Base-by-base conservation (phyloP, 495 filamentous ascomycete genomes). In the Hypoxylon cercidicola region DNA sequence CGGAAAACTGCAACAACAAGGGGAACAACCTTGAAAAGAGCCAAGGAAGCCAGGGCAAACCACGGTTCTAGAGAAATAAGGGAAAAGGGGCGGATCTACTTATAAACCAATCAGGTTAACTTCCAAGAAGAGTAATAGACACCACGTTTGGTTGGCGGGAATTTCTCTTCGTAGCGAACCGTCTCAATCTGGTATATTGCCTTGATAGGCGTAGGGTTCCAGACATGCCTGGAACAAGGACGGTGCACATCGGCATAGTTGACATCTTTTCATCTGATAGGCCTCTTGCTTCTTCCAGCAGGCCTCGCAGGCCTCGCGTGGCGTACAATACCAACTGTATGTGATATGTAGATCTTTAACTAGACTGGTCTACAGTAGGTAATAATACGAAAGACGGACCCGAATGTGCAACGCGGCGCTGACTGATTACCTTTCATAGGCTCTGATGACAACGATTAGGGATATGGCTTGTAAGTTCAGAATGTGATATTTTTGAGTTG, bases 1-100 rank as follows among this genome's bases (percentile, higher is more conserved):
- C 34, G 60, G 65, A 46, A 16, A 63, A 68, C 43, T 60, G 39
- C 60, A 56, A 60, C 39, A 44, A 51, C 54, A 59, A 57, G 53
- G 53, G 53, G 46, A 46, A 12, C 25, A 45, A 23, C 11, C 23
- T 20, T 46, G 32, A 49, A 32, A 47, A 47, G 30, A 62, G 50
- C 45, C 45, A 55, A 40, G 41, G 48, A 23, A 46, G 40, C 28
- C 54, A 55, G 50, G 62, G 52, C n/a, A 9, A 53, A 19, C 19
- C 30, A 53, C 11, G 35, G 49, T 11, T 41, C 43, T 25, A 39
- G 25, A 51, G 47, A 45, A 60, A 60, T 34, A 51, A 60, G 34
- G 59, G 43, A 56, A 35, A 60, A 46, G 44, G 50, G 54, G 49
- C 43, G 44, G 60, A 40, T 25, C 20, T 11, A 16, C 21, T 23